These are phyloP conservation scores for Diplosphaera chodatii DNA, from an alignment of 139 green algal genomes.

Conservation along the genomic window DNA sequence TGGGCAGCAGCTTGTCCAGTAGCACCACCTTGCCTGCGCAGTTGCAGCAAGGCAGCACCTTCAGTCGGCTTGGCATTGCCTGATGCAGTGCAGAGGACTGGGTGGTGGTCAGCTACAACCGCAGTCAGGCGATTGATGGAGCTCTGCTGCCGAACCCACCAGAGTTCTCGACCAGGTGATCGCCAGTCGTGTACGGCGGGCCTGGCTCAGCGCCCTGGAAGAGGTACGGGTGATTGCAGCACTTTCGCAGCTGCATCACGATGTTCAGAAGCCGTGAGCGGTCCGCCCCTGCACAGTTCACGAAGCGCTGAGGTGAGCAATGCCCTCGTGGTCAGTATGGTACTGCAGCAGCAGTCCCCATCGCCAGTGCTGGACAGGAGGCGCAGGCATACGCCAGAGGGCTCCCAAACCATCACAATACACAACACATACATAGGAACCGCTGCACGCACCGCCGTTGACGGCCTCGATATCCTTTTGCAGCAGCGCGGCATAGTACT, in stretches of 20 bases:
- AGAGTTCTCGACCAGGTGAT: slow-evolving; percentile 78
- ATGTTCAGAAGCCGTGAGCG: slow-evolving; percentile 95
- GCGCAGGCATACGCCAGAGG: too few species aligned
- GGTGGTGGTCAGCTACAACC: too few species aligned
- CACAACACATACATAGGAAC: too few species aligned
- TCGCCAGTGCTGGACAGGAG: background rate
- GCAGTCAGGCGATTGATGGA: too few species aligned
- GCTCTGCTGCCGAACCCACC: too few species aligned
- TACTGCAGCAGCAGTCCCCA: too few species aligned
- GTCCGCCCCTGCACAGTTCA: slow-evolving; percentile 55
- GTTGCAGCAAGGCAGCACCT: too few species aligned
- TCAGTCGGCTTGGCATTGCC: too few species aligned
- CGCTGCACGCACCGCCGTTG: slow-evolving; percentile 38
- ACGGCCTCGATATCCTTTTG: slow-evolving; percentile 92
- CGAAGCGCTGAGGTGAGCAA: too few species aligned
- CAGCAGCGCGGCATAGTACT: slow-evolving; percentile 84
- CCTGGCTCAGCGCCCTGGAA: slow-evolving; percentile 89
- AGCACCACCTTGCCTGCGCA: slow-evolving; percentile 87
- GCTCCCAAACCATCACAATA: too few species aligned
- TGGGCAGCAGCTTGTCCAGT: slow-evolving; percentile 83
- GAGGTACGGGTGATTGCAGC: slow-evolving; percentile 95
- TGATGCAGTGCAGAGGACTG: too few species aligned
- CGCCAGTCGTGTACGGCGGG: slow-evolving; percentile 86
- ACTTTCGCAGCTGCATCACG: slow-evolving; percentile 99
- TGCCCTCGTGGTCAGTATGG: too few species aligned